A percentile compares a stretch with the other conserved stretches of the same genome.
Evolutionary conservation across 805 yeast genomes (phyloP).

Genomic region (Wickerhamiella lipophila): DNA sequence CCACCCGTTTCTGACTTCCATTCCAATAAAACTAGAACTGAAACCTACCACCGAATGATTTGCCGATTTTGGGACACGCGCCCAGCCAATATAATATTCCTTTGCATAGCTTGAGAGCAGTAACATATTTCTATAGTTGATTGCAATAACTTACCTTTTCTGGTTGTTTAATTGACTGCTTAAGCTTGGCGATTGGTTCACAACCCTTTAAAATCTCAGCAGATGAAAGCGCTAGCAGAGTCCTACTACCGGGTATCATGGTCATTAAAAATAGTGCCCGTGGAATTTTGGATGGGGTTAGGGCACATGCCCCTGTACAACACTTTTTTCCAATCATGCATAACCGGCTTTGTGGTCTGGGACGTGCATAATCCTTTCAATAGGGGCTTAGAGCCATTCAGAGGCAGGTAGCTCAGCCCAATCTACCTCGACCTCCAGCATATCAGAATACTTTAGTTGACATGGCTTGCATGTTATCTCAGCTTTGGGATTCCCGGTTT

Average conservation of each 20-base stretch:
- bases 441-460: background rate
- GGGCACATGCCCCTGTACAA: background rate
- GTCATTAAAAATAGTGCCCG: constrained; percentile 1
- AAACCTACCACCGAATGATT: background rate
- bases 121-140: constrained; percentile 1
- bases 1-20: background rate
- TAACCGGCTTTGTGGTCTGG: constrained; percentile 1
- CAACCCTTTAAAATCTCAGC: background rate
- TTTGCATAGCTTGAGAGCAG: constrained; percentile 5
- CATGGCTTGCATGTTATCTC: background rate
- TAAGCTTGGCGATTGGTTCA: background rate
- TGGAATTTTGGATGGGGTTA: constrained; percentile 5
- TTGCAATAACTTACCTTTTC: constrained; percentile 3
- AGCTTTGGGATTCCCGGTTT: background rate
- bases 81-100: constrained; percentile 4
- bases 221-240: background rate
- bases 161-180: background rate
- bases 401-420: background rate
- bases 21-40: background rate
- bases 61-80: background rate
- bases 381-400: background rate
- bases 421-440: background rate
- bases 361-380: background rate
- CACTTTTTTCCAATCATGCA: constrained; percentile 4
- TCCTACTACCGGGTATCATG: background rate